Evolutionary conservation across 2,329 filamentous ascomycete species (phyloP).

Genomic region (Clonostachys chloroleuca): DNA sequence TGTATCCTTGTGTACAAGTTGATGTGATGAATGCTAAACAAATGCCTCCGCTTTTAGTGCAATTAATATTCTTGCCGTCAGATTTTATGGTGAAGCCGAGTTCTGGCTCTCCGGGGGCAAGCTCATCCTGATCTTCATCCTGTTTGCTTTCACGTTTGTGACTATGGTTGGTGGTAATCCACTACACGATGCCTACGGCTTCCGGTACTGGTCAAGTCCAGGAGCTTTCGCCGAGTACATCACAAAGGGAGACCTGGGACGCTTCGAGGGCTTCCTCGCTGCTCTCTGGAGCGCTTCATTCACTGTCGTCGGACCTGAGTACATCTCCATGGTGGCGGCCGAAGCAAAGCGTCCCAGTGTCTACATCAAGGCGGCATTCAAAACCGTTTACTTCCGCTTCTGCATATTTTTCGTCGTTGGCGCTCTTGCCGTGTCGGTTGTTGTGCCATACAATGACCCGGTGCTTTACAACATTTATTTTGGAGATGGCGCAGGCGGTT

Average conservation of each 20-base stretch:
- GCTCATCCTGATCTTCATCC: slow-evolving; percentile 51
- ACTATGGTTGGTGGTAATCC: slow-evolving; percentile 57
- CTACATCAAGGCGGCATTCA: slow-evolving; percentile 42
- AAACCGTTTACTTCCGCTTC: slow-evolving; percentile 18
- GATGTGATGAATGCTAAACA: not conserved
- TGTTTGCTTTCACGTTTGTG: slow-evolving; percentile 56
- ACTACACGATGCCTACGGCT: slow-evolving; percentile 53
- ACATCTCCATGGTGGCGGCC: slow-evolving; percentile 59
- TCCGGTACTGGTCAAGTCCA: slow-evolving; percentile 62
- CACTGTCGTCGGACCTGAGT: slow-evolving; percentile 58
- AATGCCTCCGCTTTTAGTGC: slow-evolving; percentile 4
- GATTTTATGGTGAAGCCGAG: slow-evolving; percentile 36
- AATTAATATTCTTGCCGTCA: slow-evolving; percentile 34
- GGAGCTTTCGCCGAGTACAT: slow-evolving; percentile 48
- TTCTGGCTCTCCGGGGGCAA: slow-evolving; percentile 45
- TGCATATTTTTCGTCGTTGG: slow-evolving; percentile 21
- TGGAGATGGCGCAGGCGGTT: slow-evolving; percentile 9
- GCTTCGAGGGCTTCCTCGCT: slow-evolving; percentile 62
- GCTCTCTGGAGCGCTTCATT: slow-evolving; percentile 40
- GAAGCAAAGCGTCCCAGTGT: slow-evolving; percentile 48
- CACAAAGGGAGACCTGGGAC: slow-evolving; percentile 54
- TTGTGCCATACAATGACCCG: slow-evolving; percentile 23
- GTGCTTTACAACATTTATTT: slow-evolving; percentile 26
- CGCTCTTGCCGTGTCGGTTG: slow-evolving; percentile 23
- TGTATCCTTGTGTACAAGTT: not conserved